Conservation (phyloP, 257 asterid genomes). For the Primulina huaijiensis region DNA sequence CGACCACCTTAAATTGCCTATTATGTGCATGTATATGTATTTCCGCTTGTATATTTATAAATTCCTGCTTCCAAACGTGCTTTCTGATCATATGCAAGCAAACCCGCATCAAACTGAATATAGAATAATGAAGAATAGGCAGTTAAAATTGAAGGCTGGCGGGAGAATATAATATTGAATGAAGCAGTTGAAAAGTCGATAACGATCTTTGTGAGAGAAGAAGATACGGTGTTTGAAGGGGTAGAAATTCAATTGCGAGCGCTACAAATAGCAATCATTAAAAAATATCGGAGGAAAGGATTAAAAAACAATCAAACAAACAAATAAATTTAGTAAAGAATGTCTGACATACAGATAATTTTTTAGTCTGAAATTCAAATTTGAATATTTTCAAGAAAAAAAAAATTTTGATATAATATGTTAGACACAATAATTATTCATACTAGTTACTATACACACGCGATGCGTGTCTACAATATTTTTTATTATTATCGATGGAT, state of each 20-base stretch:
- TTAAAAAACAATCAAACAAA: too few relatives aligned
- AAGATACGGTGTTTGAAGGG: not conserved
- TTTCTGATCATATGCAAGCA: not conserved
- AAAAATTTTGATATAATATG: too few relatives aligned
- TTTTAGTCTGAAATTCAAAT: too few relatives aligned
- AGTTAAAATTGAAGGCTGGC: not conserved
- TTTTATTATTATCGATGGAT: too few relatives aligned
- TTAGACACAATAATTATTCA: too few relatives aligned
- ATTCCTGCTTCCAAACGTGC: not conserved
- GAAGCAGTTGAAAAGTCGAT: not conserved
- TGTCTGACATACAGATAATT: too few relatives aligned
- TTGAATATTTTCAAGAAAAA: too few relatives aligned
- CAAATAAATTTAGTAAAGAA: too few relatives aligned
- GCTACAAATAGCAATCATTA: not conserved
- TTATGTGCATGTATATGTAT: not conserved
- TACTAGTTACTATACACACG: too few relatives aligned
- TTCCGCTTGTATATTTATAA: too few relatives aligned
- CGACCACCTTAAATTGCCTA: not conserved
- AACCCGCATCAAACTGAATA: not conserved
- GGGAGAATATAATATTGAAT: not conserved
- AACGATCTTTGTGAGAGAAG: not conserved
- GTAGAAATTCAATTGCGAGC: not conserved
- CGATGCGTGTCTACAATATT: too few relatives aligned
- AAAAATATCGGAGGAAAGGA: too few relatives aligned
- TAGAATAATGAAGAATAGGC: not conserved